Percentiles rank a stretch among this genome's conserved stretches.
These are phyloP conservation scores for Nepenthes gracilis DNA, from an alignment of 148 eudicot species.

Conservation along the genomic window DNA sequence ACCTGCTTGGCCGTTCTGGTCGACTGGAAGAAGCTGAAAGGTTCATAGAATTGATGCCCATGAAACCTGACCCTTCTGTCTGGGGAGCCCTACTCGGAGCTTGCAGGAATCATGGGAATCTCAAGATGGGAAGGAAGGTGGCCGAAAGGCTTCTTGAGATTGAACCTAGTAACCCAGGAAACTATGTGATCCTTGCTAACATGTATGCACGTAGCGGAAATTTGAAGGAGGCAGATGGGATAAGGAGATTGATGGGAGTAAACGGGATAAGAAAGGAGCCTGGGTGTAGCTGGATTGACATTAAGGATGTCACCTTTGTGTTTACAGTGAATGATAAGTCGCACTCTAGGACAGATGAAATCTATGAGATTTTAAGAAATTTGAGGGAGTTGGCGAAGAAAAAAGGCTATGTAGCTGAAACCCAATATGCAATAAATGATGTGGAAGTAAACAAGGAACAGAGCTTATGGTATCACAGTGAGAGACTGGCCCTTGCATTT, in stretches of 20 bases:
- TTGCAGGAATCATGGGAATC: constrained; percentile 34
- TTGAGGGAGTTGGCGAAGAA: constrained; percentile 24
- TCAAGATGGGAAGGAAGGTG: constrained; percentile 29
- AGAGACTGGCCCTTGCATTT: constrained; percentile 41
- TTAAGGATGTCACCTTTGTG: constrained; percentile 27
- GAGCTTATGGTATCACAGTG: constrained; percentile 37
- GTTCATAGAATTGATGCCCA: constrained; percentile 37
- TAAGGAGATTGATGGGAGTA: constrained; percentile 35
- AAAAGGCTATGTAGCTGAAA: constrained; percentile 27
- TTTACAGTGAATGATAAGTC: constrained; percentile 32
- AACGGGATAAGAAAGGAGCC: constrained; percentile 34
- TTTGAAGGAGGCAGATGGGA: constrained; percentile 31
- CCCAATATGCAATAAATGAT: constrained; percentile 18
- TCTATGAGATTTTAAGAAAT: constrained; percentile 23
- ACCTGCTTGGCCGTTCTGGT: constrained; percentile 54
- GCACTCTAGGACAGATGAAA: constrained; percentile 24
- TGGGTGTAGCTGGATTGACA: constrained; percentile 55
- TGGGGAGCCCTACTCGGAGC: constrained; percentile 54
- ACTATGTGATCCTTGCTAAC: constrained; percentile 38
- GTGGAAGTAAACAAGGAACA: constrained; percentile 22
- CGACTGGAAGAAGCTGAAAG: constrained; percentile 37
- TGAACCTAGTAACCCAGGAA: constrained; percentile 34
- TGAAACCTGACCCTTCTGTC: constrained; percentile 30
- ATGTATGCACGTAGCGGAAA: constrained; percentile 27
- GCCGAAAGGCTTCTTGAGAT: constrained; percentile 22